phyloP scores from a whole-genome alignment of 371 early-diverging fungal species.

The Zychaea mexicana region DNA sequence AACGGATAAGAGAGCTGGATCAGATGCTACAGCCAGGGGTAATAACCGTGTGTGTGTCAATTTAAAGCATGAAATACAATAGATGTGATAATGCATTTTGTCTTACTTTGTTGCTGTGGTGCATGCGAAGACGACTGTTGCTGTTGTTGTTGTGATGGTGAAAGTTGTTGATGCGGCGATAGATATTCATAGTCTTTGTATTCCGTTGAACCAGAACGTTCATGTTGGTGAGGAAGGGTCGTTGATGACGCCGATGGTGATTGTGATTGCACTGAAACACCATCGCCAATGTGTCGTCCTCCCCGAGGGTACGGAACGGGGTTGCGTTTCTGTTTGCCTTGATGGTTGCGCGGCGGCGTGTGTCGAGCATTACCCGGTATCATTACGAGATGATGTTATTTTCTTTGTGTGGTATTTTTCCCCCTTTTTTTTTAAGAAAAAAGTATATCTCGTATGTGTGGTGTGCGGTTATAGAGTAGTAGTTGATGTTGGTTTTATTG shows the following conservation, averaged over 20 bases:
- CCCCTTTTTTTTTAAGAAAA: too few species aligned
- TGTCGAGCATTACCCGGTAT: conserved; percentile 9
- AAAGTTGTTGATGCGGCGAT: neutral
- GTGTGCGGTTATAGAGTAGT: too few species aligned
- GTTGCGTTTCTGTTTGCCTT: conserved; percentile 10
- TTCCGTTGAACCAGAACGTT: conserved; percentile 7
- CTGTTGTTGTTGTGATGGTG: neutral
- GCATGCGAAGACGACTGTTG: neutral
- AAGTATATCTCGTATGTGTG: too few species aligned
- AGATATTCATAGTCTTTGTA: neutral
- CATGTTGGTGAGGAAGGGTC: neutral
- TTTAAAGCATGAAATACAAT: too few species aligned
- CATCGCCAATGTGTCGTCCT: conserved; percentile 19
- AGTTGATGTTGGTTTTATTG: too few species aligned
- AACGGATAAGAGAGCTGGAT: conserved; percentile 17
- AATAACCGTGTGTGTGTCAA: too few species aligned
- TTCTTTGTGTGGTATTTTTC: too few species aligned
- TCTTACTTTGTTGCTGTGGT: neutral
- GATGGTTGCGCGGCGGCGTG: conserved; percentile 2
- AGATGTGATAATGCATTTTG: too few species aligned
- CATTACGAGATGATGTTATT: conserved; percentile 11
- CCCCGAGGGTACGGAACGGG: conserved; percentile 20
- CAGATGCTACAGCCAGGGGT: too few species aligned
- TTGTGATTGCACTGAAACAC: neutral
- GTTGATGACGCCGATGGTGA: neutral